phyloP scores from a whole-genome alignment of 441 rosid species.

The Erodium chrysanthum region DNA sequence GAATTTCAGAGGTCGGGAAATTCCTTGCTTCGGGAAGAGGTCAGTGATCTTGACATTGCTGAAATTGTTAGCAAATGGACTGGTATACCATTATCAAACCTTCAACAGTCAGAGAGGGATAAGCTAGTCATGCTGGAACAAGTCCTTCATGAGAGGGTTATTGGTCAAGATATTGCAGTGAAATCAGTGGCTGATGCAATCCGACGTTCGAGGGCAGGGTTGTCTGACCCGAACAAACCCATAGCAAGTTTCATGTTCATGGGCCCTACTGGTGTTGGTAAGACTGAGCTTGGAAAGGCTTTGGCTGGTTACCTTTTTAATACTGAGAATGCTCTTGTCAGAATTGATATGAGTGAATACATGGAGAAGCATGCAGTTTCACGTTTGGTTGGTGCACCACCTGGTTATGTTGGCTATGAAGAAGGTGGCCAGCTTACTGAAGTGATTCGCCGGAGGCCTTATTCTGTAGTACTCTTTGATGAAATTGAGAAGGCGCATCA shows the following conservation, averaged over 20 bases:
- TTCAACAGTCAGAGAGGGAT: constrained; percentile 82
- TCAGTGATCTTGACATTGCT: constrained; percentile 68
- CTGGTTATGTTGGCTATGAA: constrained; percentile 94
- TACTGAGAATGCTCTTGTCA: constrained; percentile 91
- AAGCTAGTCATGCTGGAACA: constrained; percentile 92
- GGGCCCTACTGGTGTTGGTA: constrained; percentile 99
- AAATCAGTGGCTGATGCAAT: constrained; percentile 87
- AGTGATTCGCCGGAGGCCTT: constrained; percentile 92
- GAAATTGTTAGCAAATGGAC: constrained; percentile 97
- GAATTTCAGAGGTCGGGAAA: constrained; percentile 83
- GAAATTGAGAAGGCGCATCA: constrained; percentile 99
- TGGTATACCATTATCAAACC: constrained; percentile 95
- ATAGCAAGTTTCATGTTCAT: constrained; percentile 97
- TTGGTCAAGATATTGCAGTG: constrained; percentile 98
- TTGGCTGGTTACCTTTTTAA: constrained; percentile 91
- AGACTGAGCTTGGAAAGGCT: constrained; percentile 91
- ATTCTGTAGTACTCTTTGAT: constrained; percentile 80
- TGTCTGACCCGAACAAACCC: constrained; percentile 86
- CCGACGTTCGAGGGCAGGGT: constrained; percentile 94
- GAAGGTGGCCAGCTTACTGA: constrained; percentile 97
- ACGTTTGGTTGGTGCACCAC: constrained; percentile 92
- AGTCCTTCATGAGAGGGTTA: constrained; percentile 75
- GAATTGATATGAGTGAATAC: constrained; percentile 98
- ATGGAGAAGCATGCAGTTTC: constrained; percentile 96
- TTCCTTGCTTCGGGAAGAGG: constrained; percentile 74